A percentile compares a stretch with the other conserved stretches of the same genome.
Evolutionary conservation across 441 rosid species (phyloP).

Genomic region (Gossypium lobatum): DNA sequence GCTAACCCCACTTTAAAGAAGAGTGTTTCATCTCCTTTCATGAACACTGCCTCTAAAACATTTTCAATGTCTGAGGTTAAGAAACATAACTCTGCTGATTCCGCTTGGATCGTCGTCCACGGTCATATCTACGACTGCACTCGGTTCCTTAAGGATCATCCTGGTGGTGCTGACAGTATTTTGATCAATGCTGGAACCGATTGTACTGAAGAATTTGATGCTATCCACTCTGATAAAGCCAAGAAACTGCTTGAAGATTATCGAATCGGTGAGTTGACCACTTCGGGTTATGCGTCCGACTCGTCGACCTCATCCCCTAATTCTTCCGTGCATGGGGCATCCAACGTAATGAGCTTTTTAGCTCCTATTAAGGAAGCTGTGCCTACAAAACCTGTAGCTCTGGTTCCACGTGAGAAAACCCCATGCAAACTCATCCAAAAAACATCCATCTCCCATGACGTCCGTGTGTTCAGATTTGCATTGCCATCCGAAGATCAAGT

Average conservation of each 20-base stretch:
- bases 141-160: constrained; percentile 78
- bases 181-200: constrained; percentile 82
- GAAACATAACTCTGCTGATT: constrained; percentile 60
- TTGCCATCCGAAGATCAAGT: constrained; percentile 61
- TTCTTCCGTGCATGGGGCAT: constrained; percentile 58
- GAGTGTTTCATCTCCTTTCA: constrained; percentile 2
- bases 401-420: constrained; percentile 68
- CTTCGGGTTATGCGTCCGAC: constrained; percentile 47
- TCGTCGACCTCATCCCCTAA: constrained; percentile 59
- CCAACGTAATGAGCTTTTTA: constrained; percentile 13
- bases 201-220: constrained; percentile 91
- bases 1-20: constrained; percentile 38
- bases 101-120: constrained; percentile 86
- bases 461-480: constrained; percentile 57
- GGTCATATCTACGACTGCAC: constrained; percentile 92
- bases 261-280: constrained; percentile 66
- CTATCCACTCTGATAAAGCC: constrained; percentile 86
- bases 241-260: constrained; percentile 71
- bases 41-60: constrained; percentile 19
- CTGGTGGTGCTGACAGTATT: constrained; percentile 81
- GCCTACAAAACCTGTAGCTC: constrained; percentile 38
- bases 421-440: constrained; percentile 63
- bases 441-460: constrained; percentile 63
- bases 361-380: constrained; percentile 17
- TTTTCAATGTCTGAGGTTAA: constrained; percentile 62